phyloP scores from a whole-genome alignment of 2,329 filamentous ascomycete genomes.

The Penicillium sclerotiorum region DNA sequence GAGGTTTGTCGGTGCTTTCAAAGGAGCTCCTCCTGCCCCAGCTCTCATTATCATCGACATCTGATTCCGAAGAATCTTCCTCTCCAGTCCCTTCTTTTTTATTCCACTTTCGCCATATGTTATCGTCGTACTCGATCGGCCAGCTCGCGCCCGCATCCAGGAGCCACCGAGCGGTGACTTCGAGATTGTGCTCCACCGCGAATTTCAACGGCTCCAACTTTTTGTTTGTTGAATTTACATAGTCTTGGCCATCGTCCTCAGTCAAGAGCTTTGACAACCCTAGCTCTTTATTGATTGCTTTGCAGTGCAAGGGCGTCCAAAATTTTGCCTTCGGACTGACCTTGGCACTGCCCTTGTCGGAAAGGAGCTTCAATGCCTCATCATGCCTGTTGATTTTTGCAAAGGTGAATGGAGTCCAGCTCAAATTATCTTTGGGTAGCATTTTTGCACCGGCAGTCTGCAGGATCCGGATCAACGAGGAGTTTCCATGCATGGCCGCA shows the following conservation, averaged over 20 bases:
- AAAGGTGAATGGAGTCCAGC: neutral
- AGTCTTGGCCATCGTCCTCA: neutral
- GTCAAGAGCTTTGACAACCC: neutral
- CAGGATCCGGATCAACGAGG: neutral
- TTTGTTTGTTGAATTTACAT: neutral
- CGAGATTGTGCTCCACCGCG: neutral
- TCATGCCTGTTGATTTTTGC: neutral
- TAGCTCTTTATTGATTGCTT: neutral
- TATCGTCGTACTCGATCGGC: neutral
- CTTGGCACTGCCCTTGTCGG: neutral
- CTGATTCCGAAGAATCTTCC: neutral
- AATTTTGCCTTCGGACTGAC: neutral
- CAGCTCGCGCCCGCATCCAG: neutral
- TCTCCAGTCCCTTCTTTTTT: neutral
- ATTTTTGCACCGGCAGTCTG: neutral
- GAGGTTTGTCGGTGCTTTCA: neutral
- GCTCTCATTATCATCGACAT: neutral
- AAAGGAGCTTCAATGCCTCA: neutral
- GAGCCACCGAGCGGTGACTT: neutral
- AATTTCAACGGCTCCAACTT: neutral
- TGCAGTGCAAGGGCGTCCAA: neutral
- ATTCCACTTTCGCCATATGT: neutral
- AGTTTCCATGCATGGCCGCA: slow-evolving; percentile 1
- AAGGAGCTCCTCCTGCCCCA: neutral
- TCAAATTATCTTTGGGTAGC: neutral